A percentile compares a stretch with the other conserved stretches of the same genome.
Evolutionary conservation across 2,329 filamentous ascomycete species (phyloP).

Genomic region (Berkeleyomyces basicola): DNA sequence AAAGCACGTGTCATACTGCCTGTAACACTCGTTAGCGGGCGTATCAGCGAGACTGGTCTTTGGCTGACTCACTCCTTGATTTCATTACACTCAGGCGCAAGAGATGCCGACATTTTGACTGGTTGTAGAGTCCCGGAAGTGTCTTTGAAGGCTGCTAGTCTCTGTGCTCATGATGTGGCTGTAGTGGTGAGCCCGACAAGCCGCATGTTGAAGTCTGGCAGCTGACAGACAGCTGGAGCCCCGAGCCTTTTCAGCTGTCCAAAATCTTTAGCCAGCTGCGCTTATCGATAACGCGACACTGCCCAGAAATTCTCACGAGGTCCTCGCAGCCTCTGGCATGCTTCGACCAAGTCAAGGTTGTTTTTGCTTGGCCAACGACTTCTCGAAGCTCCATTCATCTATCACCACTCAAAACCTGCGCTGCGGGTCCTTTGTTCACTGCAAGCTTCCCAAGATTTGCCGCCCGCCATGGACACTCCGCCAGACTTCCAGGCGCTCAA

Average conservation of each 20-base stretch:
- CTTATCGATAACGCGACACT: constrained; percentile 12
- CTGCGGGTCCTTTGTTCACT: not conserved
- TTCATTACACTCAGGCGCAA: constrained; percentile 88
- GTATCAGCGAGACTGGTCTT: not conserved
- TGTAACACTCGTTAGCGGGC: constrained; percentile 22
- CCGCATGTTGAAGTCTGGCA: not conserved
- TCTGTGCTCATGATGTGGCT: too few relatives aligned
- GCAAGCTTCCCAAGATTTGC: not conserved
- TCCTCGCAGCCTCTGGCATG: not conserved
- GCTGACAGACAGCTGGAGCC: not conserved
- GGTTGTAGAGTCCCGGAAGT: not conserved
- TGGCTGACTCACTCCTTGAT: constrained; percentile 63
- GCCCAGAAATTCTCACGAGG: constrained; percentile 11
- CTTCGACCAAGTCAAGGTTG: too few relatives aligned
- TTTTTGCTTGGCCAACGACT: not conserved
- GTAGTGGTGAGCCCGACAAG: too few relatives aligned
- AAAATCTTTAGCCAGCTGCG: not conserved
- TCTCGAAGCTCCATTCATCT: not conserved
- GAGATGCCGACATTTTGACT: constrained; percentile 67
- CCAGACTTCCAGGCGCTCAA: constrained; percentile 65
- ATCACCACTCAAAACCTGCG: not conserved
- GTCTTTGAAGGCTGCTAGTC: not conserved
- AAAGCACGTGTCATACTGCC: constrained; percentile 92
- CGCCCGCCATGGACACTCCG: constrained; percentile 39
- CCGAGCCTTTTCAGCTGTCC: not conserved